Evolutionary conservation across 768 basidiomycete genomes (phyloP).

Genomic region (Phanerodontia chrysosporium): DNA sequence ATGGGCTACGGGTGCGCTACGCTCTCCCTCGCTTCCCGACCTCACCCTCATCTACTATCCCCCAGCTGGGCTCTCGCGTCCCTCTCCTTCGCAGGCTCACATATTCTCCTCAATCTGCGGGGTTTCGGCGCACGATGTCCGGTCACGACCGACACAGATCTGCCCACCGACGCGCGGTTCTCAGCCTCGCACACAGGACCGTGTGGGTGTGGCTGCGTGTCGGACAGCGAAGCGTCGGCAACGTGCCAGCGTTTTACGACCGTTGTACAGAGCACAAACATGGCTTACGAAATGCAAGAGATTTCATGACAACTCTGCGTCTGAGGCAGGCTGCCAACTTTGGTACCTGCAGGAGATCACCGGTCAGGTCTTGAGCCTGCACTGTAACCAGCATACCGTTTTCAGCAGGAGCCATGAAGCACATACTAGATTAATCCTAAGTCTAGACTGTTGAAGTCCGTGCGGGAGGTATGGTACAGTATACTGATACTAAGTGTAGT

Average conservation of each 20-base stretch:
- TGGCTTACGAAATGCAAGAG: neutral
- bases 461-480: neutral
- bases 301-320: neutral
- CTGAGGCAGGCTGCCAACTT: too few relatives aligned
- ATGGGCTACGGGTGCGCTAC: conserved; percentile 16
- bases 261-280: neutral
- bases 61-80: neutral
- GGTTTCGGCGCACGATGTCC: neutral
- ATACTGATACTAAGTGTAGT: neutral
- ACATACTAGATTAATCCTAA: neutral
- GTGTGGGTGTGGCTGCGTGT: too few relatives aligned
- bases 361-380: too few relatives aligned
- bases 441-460: neutral
- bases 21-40: neutral
- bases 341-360: too few relatives aligned
- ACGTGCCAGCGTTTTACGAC: neutral
- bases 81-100: conserved; percentile 3
- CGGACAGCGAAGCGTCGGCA: neutral
- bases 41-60: neutral
- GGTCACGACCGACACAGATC: neutral
- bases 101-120: conserved; percentile 7
- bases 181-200: neutral
- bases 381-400: too few relatives aligned
- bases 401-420: too few relatives aligned
- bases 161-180: neutral